phyloP scores from a whole-genome alignment of 768 basidiomycete genomes.

The Pulveroboletus sp. region DNA sequence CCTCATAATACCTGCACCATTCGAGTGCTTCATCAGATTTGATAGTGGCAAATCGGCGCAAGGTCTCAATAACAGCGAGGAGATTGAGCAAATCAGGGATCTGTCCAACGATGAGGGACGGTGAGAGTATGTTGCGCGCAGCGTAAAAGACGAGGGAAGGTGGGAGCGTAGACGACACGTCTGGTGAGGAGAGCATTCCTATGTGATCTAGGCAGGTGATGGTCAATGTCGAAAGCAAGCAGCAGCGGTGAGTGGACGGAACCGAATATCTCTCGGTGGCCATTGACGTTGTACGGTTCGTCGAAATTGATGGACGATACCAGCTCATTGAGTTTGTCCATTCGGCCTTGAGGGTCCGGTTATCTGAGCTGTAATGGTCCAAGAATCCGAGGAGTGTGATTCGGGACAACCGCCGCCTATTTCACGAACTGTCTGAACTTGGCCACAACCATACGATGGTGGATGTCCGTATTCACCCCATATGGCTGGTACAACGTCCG shows the following conservation, averaged over 20 bases:
- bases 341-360: neutral
- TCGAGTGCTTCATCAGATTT: slow-evolving; percentile 19
- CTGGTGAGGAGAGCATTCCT: neutral
- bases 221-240: neutral
- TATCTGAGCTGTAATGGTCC: neutral
- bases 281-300: slow-evolving; percentile 5
- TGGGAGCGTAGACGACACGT: neutral
- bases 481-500: too few relatives aligned
- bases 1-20: slow-evolving; percentile 25
- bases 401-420: neutral
- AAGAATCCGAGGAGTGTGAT: too few relatives aligned
- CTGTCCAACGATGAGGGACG: slow-evolving; percentile 28
- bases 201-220: slow-evolving; percentile 7
- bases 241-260: neutral
- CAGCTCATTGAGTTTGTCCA: slow-evolving; percentile 14
- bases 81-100: slow-evolving; percentile 28
- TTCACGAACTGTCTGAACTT: too few relatives aligned
- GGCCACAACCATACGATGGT: too few relatives aligned
- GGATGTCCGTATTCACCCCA: neutral
- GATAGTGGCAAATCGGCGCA: slow-evolving; percentile 15
- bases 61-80: slow-evolving; percentile 19
- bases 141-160: slow-evolving; percentile 24
- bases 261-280: slow-evolving; percentile 18
- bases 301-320: slow-evolving; percentile 16
- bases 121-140: slow-evolving; percentile 27